Base-by-base conservation (phyloP, 2,329 filamentous ascomycete genomes). In the Apiospora koreana region DNA sequence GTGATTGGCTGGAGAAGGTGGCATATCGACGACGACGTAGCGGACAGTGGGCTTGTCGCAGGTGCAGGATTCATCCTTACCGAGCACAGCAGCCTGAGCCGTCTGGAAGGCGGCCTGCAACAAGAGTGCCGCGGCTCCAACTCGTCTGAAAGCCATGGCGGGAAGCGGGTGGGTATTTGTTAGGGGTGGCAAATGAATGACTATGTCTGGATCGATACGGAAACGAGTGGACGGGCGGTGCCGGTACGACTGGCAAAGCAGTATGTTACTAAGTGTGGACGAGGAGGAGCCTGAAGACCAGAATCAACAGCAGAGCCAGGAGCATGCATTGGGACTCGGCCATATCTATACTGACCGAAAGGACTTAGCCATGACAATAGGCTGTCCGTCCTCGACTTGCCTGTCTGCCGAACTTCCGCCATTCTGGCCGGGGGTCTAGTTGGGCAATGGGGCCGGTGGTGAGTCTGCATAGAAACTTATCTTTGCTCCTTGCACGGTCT, bases 21-120 rank as follows among this genome's bases (percentile, higher is more conserved):
- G 66, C 66, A 54, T 68, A 5, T 68, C 66, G 1, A 68, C 66
- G 31, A 68, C 66, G 3, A 68, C 18, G 5, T 68, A 68, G 43
- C 28, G 35, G 2, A 68, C 66, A 5, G 31, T 68, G 45, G 66
- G 66, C 46, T 68, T 54, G 46, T 54, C 46, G 45, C 66, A 68
- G 31, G 6, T n/a, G 31, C 66, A 68, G n/a, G 66, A 68, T 8
- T 68, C 66, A 18, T 45, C 64, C 38, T 66, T 66, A 38, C 66
- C 66, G 18, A 45, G 18, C 1, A 23, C 45, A 6, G 23, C 21
- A 8, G 66, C 66, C 21, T 46, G 65, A 21, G 28, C 35, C 8
- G 64, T 46, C 31, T 45, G 65, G n/a, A 31, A n/a, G 16, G 31
- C 45, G 23, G 66, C 46, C 43, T 35, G 43, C 2, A 68, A n/a